phyloP scores from a whole-genome alignment of 208 protist species.

The Ichthyophonus hoferi region DNA sequence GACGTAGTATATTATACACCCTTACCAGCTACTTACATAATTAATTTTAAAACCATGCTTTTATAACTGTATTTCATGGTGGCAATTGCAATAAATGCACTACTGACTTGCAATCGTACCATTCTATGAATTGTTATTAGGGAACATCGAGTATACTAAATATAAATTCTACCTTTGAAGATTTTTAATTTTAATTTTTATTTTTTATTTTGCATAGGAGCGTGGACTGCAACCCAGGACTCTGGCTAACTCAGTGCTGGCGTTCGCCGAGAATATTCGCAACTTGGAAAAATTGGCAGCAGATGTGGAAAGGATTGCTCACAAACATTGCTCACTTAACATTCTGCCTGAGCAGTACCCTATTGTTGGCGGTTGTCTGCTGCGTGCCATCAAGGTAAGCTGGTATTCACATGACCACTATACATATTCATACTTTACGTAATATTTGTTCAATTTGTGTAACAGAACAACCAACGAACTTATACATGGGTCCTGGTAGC shows the following conservation, averaged over 20 bases:
- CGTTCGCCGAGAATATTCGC: constrained; percentile 9
- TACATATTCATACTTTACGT: no score
- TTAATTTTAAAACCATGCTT: no score
- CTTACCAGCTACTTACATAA: no score
- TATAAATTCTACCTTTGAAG: not conserved
- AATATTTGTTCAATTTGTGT: no score
- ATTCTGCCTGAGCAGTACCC: constrained; percentile 19
- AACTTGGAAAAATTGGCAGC: not conserved
- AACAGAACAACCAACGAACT: no score
- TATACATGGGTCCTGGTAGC: no score
- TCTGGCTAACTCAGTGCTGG: not conserved
- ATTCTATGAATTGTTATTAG: not conserved
- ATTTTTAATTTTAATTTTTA: no score
- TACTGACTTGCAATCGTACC: not conserved
- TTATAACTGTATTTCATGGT: no score
- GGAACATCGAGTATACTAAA: not conserved
- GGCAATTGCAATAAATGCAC: not conserved
- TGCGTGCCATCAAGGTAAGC: constrained; percentile 21
- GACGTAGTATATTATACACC: no score
- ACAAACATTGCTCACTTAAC: constrained; percentile 2
- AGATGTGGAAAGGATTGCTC: constrained; percentile 6
- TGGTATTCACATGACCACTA: no score
- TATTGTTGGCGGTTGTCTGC: not conserved
- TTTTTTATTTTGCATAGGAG: no score
- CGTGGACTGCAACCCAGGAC: not conserved